These are phyloP conservation scores for Neurospora africana DNA, from an alignment of 495 filamentous ascomycete species.

Conservation along the genomic window DNA sequence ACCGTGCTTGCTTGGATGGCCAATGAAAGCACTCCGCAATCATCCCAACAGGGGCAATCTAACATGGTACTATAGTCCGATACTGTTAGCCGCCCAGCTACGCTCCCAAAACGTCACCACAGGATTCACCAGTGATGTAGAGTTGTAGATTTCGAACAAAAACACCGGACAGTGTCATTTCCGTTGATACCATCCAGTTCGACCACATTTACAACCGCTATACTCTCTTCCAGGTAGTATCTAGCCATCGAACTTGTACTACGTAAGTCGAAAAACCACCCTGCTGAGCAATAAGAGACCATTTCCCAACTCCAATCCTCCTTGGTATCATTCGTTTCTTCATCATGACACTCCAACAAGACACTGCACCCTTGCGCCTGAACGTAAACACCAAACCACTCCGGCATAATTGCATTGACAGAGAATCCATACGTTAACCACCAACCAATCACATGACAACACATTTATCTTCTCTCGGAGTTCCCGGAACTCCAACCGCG, in stretches of 20 bases:
- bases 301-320: not conserved
- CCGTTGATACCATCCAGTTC: not conserved
- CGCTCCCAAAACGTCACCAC: not conserved
- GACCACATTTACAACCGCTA: not conserved
- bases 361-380: not conserved
- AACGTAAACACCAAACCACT: not conserved
- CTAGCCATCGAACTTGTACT: not conserved
- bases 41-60: not conserved
- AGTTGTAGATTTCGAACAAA: not conserved
- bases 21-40: not conserved
- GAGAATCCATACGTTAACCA: not conserved
- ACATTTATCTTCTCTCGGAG: slow-evolving; percentile 20
- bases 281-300: not conserved
- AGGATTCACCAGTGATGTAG: not conserved
- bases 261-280: not conserved
- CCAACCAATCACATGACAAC: slow-evolving; percentile 21
- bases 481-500: not conserved
- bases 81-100: too few relatives aligned
- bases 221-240: not conserved
- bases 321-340: not conserved
- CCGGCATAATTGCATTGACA: not conserved
- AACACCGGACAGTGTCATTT: not conserved
- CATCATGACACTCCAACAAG: not conserved
- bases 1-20: not conserved
- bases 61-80: not conserved